Evolutionary conservation across 169 alveolate genomes (phyloP).

Genomic region (Prorocentrum cordatum): DNA sequence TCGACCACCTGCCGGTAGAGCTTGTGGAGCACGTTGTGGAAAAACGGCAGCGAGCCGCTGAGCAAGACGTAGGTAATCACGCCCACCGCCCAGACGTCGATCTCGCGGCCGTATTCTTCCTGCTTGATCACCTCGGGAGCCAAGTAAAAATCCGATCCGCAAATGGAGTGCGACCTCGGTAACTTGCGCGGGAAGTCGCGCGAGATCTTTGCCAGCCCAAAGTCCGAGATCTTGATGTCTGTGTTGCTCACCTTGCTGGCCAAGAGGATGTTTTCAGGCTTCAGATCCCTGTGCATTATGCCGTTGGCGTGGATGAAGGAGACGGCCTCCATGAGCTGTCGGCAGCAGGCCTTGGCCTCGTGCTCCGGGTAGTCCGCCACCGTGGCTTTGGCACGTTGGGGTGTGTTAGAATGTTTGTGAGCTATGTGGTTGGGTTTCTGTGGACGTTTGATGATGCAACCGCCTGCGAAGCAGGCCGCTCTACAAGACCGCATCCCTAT

Average conservation of each 20-base stretch:
- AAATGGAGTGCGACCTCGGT: conserved; percentile 70
- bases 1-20: conserved; percentile 74
- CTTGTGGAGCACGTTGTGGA: conserved; percentile 70
- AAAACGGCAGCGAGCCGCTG: conserved; percentile 75
- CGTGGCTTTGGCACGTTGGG: no score
- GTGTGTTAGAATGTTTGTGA: no score
- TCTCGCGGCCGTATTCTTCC: conserved; percentile 76
- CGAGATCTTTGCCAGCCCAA: conserved; percentile 74
- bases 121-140: conserved; percentile 75
- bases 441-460: no score
- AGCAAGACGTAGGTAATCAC: conserved; percentile 73
- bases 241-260: conserved; percentile 59
- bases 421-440: no score
- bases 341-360: not conserved
- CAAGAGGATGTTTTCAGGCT: conserved; percentile 30
- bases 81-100: conserved; percentile 75
- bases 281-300: conserved; percentile 43
- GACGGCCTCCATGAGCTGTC: not conserved
- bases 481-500: no score
- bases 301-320: conserved; percentile 25
- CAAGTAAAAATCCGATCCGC: conserved; percentile 75
- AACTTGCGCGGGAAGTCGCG: not conserved
- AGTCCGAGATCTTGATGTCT: conserved; percentile 73
- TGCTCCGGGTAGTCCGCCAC: conserved; percentile 18
- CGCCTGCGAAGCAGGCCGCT: no score